Evolutionary conservation across 2,329 filamentous ascomycete species (phyloP), one percentile per base, ranked within the genome.

Genomic region (Botrytis aclada): DNA sequence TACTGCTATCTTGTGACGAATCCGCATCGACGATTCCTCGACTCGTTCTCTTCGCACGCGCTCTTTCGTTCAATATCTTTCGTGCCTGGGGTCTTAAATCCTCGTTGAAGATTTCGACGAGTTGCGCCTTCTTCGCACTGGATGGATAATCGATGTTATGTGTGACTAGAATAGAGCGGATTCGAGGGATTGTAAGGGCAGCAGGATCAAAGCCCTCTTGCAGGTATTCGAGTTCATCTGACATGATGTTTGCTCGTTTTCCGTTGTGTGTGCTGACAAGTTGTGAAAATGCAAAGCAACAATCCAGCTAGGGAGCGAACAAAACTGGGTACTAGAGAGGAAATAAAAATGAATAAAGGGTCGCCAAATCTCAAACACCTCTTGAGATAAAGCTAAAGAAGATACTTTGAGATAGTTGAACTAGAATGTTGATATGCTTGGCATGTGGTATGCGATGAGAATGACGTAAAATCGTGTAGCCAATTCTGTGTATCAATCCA

Each of bases 91-190:
- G 92, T 7, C 93, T 84, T 41, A 99, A 88, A 75, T 96, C 85
- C 45, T 92, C 86, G 80, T 92, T 90, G 83, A 99, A 94, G 64
- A 98, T 89, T 12, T 92, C 90, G 74, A 99, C 87, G 34, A 99
- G 89, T 80, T 97, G 92, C 0, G 89, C 85, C 84, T 99, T 99
- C 84, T 98, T 99, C 20, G 96, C 94, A 7, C 91, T 95, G 0
- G 93, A 91, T 8, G 95, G 92, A 81, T 97, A 98, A 54, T 89
- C 84, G 79, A 98, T 86, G 81, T 94, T 92, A 84, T 99, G 93
- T 76, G 90, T 92, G 79, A 98, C 93, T 73, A 99, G 89, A 77
- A 98, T 97, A 66, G 93, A 95, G 79, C 96, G 93, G 78, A 99
- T 86, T 63, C 92, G 92, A 41, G 96, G 94, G 67, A 98, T 90